Evolutionary conservation across 116 monocot genomes (phyloP), one percentile per base, ranked within the genome.

Genomic region (Thalassia testudinum): DNA sequence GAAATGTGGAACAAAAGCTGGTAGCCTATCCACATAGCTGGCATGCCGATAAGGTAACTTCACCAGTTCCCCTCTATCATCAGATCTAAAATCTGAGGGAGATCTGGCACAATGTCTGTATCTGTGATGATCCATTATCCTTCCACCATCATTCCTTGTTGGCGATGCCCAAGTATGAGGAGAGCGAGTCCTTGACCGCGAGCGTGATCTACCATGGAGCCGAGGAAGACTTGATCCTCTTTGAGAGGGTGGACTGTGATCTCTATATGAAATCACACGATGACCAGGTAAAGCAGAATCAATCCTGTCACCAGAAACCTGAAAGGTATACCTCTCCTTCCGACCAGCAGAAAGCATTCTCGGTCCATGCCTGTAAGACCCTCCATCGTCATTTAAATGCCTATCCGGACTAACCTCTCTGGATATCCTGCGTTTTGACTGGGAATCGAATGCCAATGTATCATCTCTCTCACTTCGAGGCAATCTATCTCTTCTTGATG

Each of bases 101-200:
- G 77, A 72, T 56, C 67, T 84, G 38, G 59, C 70, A 34, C 24
- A 60, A 21, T 61, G 63, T 29, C 62, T 52, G 21, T 60, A 59
- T 47, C 57, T 43, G 43, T 44, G 60, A 34, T 34, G 6, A 11
- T 27, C 54, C 45, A 60, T 66, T 38, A 63, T 54, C 27, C 69
- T 42, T 27, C 22, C 43, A 26, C 38, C 54, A 59, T 21, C 47
- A 42, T 71, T 72, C 44, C 56, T 62, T 23, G 52, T 60, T 37
- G 85, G 75, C 19, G 80, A 69, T 16, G 67, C 30, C 86, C 81
- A 86, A 21, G 26, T 43, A 65, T 57, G 74, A 13, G 91, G 91
- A 0, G 91, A 86, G 5, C 79, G 66, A 24, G 79, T 77, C 55
- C 82, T 75, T 21, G 81, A 85, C 53, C 78, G 73, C 62, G 85